Percentiles rank a stretch among this genome's conserved stretches.
These are phyloP conservation scores for Mortierella hygrophila DNA, from an alignment of 192 early-diverging fungal genomes.

Conservation along the genomic window DNA sequence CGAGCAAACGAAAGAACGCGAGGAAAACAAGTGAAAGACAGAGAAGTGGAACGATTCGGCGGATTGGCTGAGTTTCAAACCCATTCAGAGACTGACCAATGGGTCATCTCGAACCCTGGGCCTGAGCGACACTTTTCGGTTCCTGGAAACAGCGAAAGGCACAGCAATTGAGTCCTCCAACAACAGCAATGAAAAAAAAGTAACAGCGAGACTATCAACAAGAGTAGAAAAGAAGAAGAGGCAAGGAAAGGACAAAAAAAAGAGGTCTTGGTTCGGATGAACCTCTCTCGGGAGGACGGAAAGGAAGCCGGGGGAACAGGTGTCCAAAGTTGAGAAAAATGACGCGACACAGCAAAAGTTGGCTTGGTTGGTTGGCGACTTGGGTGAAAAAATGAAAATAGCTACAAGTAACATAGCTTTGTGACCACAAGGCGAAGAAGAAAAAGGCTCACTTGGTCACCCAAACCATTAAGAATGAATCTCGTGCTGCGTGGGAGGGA, in stretches of 20 bases:
- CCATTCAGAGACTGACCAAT: not conserved
- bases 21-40: not conserved
- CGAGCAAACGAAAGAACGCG: not conserved
- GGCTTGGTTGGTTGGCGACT: not conserved
- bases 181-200: not conserved
- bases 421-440: not conserved
- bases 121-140: slow-evolving; percentile 2
- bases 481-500: not conserved
- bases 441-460: not conserved
- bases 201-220: too few relatives aligned
- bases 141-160: not conserved
- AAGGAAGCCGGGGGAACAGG: not conserved
- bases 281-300: not conserved
- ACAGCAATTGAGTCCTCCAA: not conserved
- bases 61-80: slow-evolving; percentile 26
- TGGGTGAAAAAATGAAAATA: not conserved
- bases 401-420: not conserved
- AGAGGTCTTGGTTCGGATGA: not conserved
- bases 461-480: not conserved
- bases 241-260: not conserved
- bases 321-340: not conserved
- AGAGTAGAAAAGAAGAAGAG: too few relatives aligned
- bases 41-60: not conserved
- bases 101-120: not conserved
- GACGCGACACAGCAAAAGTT: slow-evolving; percentile 3